Base-by-base conservation (phyloP, 2,329 filamentous ascomycete species). In the Fusarium annulatum region DNA sequence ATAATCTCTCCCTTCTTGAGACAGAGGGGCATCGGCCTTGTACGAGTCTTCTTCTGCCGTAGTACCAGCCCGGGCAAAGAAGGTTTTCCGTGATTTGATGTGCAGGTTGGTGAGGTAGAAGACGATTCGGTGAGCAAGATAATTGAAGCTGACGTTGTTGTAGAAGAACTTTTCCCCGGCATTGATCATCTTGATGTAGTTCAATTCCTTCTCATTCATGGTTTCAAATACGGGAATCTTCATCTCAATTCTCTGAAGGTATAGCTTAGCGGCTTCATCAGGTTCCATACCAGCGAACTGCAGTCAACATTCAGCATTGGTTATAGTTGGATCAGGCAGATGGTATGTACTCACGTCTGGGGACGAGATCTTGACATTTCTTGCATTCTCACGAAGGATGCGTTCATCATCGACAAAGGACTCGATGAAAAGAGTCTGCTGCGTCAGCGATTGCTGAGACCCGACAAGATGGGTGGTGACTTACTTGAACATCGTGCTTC, bases 151-250 rank as follows among this genome's bases (percentile, higher is more conserved):
- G 81, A 96, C 94, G 76, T 98, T 98, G 85, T 99, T 99, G 83
- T 98, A 96, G 77, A 96, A 93, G 79, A 99, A 93, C 75, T 94
- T 91, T 79, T 96, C 91, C 49, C 96, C 96, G 12, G 96, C 96
- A 77, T 99, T 99, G 81, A 98, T 97, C 96, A 99, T 98, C 86
- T 97, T 98, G 85, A 99, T 96, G 84, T 96, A 99, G 81, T 98
- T 97, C 72, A 99, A 88, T 75, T 98, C 95, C 36, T 89, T 88
- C 82, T 99, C 96, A 78, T 95, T 89, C 95, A 99, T 98, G 2
- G 94, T 97, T 84, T 99, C 95, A 77, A 97, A 99, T 67, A 96
- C 92, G 26, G 96, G 96, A 67, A 99, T 99, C 76, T 96, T 94
- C 77, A 94, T 92, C 72, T 94, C 92, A 79, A 99, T 98, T 57